Base-by-base conservation (phyloP, 257 asterid genomes). In the Handroanthus guayacan region DNA sequence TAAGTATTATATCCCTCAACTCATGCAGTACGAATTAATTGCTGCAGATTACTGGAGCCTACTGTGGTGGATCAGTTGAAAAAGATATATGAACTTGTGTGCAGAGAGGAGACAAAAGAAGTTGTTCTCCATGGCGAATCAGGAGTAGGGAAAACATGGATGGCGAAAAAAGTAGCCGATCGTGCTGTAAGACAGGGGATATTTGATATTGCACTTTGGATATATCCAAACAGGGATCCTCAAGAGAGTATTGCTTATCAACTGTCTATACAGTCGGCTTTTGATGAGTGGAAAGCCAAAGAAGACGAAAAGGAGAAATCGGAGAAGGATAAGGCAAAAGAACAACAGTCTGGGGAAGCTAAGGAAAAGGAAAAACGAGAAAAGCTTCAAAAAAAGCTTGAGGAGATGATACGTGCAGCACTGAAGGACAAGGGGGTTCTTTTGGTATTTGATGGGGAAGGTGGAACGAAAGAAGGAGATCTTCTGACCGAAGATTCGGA, bases 91-190 rank as follows among this genome's bases (percentile, higher is more conserved):
- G 57, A 14, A 60, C 34, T 7, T n/a, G 13, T 47, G 3, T 5
- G 0, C 1, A 11, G 1, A 16, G 36, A 9, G 5, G 44, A 65
- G 0, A 9, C 2, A 6, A 12, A n/a, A 13, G 6, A 41, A 4
- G 45, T 84, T 4, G 66, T 60, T 55, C 69, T 85, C 67, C 16
- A 34, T 5, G 89, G 89, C 3, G 9, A 43, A 18, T 16, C 68
- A 1, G 89, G 89, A 37, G 83, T 82, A 2, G 87, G 89, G 36
- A 85, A 80, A 50, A 82, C 89, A 55, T 85, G 85, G 89, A 67
- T 60, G 64, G 87, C 85, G 17, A 72, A 71, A 69, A 79, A 80
- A 75, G 45, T 78, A 48, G 78, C 82, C 14, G 63, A 50, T 50
- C 71, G 8, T 18, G 85, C 83, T 5, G 34, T 75, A 55, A 66